phyloP scores from a whole-genome alignment of 202 grass and related monocot genomes.

The Zoysia matrella region DNA sequence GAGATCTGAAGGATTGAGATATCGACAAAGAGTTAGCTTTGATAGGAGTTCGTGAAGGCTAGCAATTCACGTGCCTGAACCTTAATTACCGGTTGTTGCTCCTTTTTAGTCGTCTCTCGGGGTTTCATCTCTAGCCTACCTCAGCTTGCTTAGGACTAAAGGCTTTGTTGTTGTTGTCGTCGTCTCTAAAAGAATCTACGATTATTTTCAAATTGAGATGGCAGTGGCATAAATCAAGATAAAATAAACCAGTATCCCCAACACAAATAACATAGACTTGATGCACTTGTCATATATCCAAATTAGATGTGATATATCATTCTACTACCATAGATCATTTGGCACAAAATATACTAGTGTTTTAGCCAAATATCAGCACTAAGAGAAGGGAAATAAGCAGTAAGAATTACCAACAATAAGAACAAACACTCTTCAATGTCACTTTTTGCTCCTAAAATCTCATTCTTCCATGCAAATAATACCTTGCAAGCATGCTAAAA shows the following conservation, averaged over 20 bases:
- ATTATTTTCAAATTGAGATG: neutral
- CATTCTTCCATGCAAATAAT: neutral
- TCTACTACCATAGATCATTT: neutral
- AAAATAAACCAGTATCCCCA: neutral
- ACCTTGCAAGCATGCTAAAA: slow-evolving; percentile 2
- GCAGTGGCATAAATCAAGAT: neutral
- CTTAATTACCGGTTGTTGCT: too few relatives aligned
- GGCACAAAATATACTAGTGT: neutral
- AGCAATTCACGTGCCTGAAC: too few relatives aligned
- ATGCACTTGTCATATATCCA: neutral
- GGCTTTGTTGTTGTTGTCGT: too few relatives aligned
- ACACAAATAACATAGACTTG: neutral
- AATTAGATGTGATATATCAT: slow-evolving; percentile 8
- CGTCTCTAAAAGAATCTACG: neutral
- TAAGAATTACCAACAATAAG: neutral
- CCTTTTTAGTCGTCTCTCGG: too few relatives aligned
- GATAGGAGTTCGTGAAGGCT: too few relatives aligned
- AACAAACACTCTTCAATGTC: neutral
- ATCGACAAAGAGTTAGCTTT: too few relatives aligned
- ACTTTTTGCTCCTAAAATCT: neutral
- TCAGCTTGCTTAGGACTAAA: too few relatives aligned
- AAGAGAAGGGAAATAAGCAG: slow-evolving; percentile 2
- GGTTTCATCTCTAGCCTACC: too few relatives aligned
- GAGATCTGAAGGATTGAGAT: too few relatives aligned
- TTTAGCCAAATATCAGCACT: neutral